phyloP scores from a whole-genome alignment of 148 eudicot species.

The Rhododendron vialii region DNA sequence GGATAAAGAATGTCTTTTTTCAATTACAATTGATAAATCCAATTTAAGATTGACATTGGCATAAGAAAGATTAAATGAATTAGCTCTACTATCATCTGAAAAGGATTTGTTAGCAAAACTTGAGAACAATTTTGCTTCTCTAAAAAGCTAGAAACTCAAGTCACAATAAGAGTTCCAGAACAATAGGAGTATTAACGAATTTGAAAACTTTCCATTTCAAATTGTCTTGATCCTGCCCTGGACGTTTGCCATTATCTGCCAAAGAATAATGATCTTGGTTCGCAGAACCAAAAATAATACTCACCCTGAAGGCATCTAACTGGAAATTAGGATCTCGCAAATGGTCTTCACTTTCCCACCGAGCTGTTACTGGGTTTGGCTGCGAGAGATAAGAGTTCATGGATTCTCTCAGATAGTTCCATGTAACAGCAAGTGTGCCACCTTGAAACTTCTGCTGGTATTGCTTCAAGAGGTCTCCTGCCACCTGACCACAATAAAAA shows the following conservation, averaged over 20 bases:
- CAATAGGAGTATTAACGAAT: background rate
- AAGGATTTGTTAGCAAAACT: background rate
- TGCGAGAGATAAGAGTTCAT: conserved; percentile 89
- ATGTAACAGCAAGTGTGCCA: conserved; percentile 75
- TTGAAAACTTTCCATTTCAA: background rate
- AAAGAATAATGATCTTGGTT: background rate
- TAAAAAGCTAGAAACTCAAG: background rate
- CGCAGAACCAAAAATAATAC: conserved; percentile 3
- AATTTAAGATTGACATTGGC: background rate
- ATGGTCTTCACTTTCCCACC: conserved; percentile 96
- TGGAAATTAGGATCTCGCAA: conserved; percentile 88
- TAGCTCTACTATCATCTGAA: background rate
- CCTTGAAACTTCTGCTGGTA: conserved; percentile 87
- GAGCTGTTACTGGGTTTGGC: conserved; percentile 88
- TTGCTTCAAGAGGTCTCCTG: conserved; percentile 83
- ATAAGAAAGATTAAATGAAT: background rate
- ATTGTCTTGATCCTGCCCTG: background rate
- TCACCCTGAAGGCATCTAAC: conserved; percentile 89
- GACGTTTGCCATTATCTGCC: background rate
- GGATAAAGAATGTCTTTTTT: background rate
- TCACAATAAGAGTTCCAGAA: background rate
- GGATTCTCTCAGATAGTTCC: conserved; percentile 91
- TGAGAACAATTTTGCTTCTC: background rate
- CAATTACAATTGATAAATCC: background rate
- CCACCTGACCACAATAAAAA: conserved; percentile 52